phyloP scores from a whole-genome alignment of 768 basidiomycete species.

The Mycena vulgaris region DNA sequence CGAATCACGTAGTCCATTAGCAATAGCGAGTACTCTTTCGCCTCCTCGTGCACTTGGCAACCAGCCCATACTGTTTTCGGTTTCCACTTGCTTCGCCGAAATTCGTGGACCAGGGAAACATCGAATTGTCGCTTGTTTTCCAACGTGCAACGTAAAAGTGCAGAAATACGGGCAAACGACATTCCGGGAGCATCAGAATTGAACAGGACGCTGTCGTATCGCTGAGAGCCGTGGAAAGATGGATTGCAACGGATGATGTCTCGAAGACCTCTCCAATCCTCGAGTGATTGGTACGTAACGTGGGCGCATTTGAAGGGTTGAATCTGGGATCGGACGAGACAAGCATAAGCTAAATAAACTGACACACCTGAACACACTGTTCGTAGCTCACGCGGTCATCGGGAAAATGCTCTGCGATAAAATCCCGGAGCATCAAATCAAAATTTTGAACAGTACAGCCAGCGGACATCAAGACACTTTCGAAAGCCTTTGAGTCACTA shows the following conservation, averaged over 20 bases:
- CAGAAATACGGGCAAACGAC: not conserved
- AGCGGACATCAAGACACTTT: too few relatives aligned
- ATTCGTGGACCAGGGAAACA: slow-evolving; percentile 35
- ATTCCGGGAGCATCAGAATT: slow-evolving; percentile 10
- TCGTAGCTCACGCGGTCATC: too few relatives aligned
- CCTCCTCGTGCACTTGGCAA: slow-evolving; percentile 37
- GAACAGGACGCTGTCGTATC: slow-evolving; percentile 27
- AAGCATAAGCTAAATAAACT: too few relatives aligned
- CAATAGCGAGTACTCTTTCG: slow-evolving; percentile 30
- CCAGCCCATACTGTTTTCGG: slow-evolving; percentile 41
- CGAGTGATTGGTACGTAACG: too few relatives aligned
- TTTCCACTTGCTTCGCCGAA: slow-evolving; percentile 4
- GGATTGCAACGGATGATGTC: slow-evolving; percentile 20
- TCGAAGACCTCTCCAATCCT: too few relatives aligned
- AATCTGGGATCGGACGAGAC: too few relatives aligned
- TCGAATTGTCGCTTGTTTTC: slow-evolving; percentile 32
- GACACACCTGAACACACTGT: too few relatives aligned
- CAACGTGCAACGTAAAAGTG: not conserved
- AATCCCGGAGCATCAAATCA: too few relatives aligned
- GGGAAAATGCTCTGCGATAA: too few relatives aligned
- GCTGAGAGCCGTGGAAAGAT: slow-evolving; percentile 4
- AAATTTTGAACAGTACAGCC: too few relatives aligned
- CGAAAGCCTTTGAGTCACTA: too few relatives aligned
- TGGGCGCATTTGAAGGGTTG: too few relatives aligned
- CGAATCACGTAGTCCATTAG: slow-evolving; percentile 39